Conservation (phyloP, 139 green algal genomes). For the Pleodorina starrii region DNA sequence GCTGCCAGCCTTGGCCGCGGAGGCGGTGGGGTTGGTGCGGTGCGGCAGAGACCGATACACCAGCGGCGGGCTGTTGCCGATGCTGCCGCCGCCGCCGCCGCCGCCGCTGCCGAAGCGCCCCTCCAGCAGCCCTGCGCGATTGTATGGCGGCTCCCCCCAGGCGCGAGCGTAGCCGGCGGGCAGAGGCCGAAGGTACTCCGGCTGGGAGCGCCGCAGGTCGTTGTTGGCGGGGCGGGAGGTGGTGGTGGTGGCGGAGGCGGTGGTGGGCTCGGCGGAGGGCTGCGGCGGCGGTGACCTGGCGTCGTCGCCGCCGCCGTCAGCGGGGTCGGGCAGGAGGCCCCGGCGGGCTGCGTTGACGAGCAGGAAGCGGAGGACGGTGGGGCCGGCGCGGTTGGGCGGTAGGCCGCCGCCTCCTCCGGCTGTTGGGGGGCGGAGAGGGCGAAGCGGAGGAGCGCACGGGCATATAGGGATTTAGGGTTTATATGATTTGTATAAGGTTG, state of each 20-base stretch:
- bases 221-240: not conserved
- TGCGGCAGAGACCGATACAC: constrained; percentile 9
- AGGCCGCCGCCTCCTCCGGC: constrained; percentile 12
- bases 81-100: not conserved
- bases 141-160: constrained; percentile 1
- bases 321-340: not conserved
- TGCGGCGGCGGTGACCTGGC: not conserved
- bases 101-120: no score
- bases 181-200: not conserved
- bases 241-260: not conserved
- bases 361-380: not conserved
- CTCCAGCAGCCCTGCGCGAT: not conserved
- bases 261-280: not conserved
- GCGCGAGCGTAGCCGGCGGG: not conserved
- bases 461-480: no score
- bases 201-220: no score
- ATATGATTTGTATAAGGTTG: no score
- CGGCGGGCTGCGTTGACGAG: not conserved
- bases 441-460: no score
- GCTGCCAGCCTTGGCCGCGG: constrained; percentile 39
- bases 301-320: not conserved
- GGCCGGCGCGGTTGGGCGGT: not conserved
- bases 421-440: no score
- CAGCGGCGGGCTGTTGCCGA: not conserved
- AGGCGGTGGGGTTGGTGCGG: not conserved